A percentile compares a stretch with the other conserved stretches of the same genome.
Evolutionary conservation across 257 asterid genomes (phyloP).

Genomic region (Phtheirospermum japonicum): DNA sequence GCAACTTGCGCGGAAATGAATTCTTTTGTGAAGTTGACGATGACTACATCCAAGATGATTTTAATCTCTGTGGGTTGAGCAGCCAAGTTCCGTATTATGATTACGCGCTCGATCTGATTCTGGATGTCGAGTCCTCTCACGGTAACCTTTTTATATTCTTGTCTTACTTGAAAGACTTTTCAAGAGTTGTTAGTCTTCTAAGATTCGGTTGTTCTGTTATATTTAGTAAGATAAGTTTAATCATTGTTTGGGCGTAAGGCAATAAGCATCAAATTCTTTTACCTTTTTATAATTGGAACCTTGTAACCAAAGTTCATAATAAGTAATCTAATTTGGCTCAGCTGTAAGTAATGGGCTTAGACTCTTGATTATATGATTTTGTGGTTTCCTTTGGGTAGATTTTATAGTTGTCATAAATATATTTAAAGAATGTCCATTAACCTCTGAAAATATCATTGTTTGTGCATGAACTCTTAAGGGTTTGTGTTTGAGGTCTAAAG

Average conservation of each 20-base stretch:
- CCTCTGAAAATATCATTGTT: background rate
- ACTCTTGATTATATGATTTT: background rate
- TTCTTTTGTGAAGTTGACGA: slow-evolving; percentile 68
- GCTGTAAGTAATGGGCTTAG: too few species aligned
- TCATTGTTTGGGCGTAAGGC: background rate
- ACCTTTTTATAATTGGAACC: background rate
- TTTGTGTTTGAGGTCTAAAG: too few species aligned
- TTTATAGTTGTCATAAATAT: too few species aligned
- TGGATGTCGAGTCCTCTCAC: slow-evolving; percentile 67
- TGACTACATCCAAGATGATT: slow-evolving; percentile 64
- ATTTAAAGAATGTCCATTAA: background rate
- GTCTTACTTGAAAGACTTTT: background rate
- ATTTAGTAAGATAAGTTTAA: background rate
- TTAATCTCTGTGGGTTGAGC: slow-evolving; percentile 67
- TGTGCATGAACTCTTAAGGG: background rate
- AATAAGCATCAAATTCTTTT: background rate
- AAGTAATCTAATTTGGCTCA: too few species aligned
- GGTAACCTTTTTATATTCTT: slow-evolving; percentile 37
- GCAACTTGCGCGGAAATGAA: slow-evolving; percentile 69
- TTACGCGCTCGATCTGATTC: slow-evolving; percentile 56
- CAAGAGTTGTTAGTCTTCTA: slow-evolving; percentile 17
- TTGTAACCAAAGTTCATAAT: background rate
- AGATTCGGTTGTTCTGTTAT: slow-evolving; percentile 1
- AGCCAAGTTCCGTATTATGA: slow-evolving; percentile 65
- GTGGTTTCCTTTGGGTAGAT: background rate